Base-by-base conservation (phyloP, 495 filamentous ascomycete species). In the Lasiosphaeris hirsuta region DNA sequence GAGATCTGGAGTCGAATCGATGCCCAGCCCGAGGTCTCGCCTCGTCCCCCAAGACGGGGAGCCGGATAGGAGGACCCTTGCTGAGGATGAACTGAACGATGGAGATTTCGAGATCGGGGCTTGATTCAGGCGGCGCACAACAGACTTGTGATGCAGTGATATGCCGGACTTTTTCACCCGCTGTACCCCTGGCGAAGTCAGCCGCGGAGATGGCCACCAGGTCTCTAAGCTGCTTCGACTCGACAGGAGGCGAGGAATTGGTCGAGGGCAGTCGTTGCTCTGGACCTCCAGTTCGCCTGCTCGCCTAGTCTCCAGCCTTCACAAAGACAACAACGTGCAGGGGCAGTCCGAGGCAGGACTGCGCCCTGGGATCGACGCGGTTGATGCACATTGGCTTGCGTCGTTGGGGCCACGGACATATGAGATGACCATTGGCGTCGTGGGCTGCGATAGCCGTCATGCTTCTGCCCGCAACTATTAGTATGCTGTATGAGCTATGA, bases 111-210 rank as follows among this genome's bases (percentile, higher is more conserved):
- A 45, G 49, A 62, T 48, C 49, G 48, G 37, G 56, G 49, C 42
- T 62, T 46, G 56, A 44, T 48, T 18, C 40, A 36, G 50, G 54
- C 42, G 18, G 17, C 36, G 19, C 48, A 41, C 49, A 39, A 37
- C 23, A 50, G 30, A 15, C 50, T 43, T 17, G 59, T 47, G 50
- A 34, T 42, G 38, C 40, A 50, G 23, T 23, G 49, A 48, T 39
- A 55, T 58, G 56, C 56, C 59, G 59, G 59, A 54, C 56, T 41
- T 49, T 62, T 59, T 34, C 10, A 49, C 59, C 59, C 59, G 47
- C 47, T 49, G 42, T 56, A 41, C 44, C 43, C 49, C 43, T 45
- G 47, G 17, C 51, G 13, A 38, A 44, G 23, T 30, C 23, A 5
- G 23, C 23, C 23, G 23, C 23, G 2, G 23, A 30, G 5, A 30